A percentile compares a stretch with the other conserved stretches of the same genome.
phyloP scores from a whole-genome alignment of 257 asterid genomes.

The Apocynum venetum region DNA sequence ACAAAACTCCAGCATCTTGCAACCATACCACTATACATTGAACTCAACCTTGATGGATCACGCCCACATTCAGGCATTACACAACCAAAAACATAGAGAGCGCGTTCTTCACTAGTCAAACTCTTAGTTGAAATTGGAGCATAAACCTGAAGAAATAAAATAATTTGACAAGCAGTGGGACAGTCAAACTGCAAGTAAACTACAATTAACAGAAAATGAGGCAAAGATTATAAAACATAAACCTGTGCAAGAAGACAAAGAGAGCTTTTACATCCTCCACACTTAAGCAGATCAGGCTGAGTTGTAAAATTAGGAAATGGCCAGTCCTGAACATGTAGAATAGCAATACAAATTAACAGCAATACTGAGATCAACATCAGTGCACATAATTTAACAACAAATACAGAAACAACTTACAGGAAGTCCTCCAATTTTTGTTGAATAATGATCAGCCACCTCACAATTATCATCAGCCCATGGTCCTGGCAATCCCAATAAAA shows the following conservation, averaged over 20 bases:
- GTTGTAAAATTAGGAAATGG: conserved; percentile 40
- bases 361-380: neutral
- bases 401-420: conserved; percentile 48
- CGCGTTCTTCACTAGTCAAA: conserved; percentile 52
- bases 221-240: neutral
- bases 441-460: conserved; percentile 83
- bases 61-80: conserved; percentile 56
- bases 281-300: conserved; percentile 47
- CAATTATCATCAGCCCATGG: conserved; percentile 73
- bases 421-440: conserved; percentile 84
- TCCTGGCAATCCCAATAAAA: conserved; percentile 83
- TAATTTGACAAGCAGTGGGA: neutral
- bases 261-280: conserved; percentile 49
- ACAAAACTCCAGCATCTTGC: neutral
- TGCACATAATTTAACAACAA: neutral
- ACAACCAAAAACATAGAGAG: conserved; percentile 67
- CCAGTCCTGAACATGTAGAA: conserved; percentile 57
- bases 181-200: neutral
- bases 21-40: conserved; percentile 1
- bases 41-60: conserved; percentile 46
- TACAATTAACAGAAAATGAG: neutral
- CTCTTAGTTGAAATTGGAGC: conserved; percentile 59
- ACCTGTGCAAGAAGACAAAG: conserved; percentile 84
- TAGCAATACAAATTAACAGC: neutral
- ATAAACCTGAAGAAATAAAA: conserved; percentile 49